Evolutionary conservation across 495 filamentous ascomycete species (phyloP).

Genomic region (Xylaria sp.): DNA sequence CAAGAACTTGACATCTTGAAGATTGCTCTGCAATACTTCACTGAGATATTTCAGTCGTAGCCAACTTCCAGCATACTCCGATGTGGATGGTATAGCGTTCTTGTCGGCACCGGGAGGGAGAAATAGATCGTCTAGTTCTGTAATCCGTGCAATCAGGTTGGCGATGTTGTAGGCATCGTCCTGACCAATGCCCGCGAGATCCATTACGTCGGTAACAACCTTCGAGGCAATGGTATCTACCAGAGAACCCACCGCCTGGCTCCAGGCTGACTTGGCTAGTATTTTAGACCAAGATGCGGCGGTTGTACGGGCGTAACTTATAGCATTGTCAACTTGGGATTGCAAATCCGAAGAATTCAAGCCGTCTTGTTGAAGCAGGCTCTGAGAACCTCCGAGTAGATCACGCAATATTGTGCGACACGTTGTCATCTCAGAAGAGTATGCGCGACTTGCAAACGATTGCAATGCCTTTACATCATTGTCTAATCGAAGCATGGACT

Average conservation of each 20-base stretch:
- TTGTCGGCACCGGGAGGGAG: slow-evolving; percentile 52
- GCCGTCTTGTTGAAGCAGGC: slow-evolving; percentile 54
- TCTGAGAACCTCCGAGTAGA: slow-evolving; percentile 73
- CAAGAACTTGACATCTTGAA: slow-evolving; percentile 86
- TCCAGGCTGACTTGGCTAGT: slow-evolving; percentile 79
- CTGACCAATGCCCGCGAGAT: slow-evolving; percentile 84
- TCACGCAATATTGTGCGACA: slow-evolving; percentile 86
- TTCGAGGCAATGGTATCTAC: slow-evolving; percentile 81
- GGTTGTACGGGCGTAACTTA: slow-evolving; percentile 71
- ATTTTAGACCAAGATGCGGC: slow-evolving; percentile 79
- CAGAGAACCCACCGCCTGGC: slow-evolving; percentile 84
- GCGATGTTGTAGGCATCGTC: slow-evolving; percentile 84
- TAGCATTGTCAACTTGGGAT: slow-evolving; percentile 71
- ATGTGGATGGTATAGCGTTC: slow-evolving; percentile 67
- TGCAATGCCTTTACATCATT: slow-evolving; percentile 75
- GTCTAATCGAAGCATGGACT: slow-evolving; percentile 65
- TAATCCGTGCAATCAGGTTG: slow-evolving; percentile 72
- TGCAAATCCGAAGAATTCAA: slow-evolving; percentile 64
- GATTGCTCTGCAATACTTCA: slow-evolving; percentile 87
- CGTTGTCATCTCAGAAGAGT: slow-evolving; percentile 83
- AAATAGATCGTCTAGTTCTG: slow-evolving; percentile 76
- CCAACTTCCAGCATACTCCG: slow-evolving; percentile 84
- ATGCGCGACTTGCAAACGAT: slow-evolving; percentile 81
- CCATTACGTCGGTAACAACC: slow-evolving; percentile 83
- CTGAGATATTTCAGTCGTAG: slow-evolving; percentile 86